Base-by-base conservation (phyloP, 805 yeast genomes). In the Saccharomycopsis amapae region DNA sequence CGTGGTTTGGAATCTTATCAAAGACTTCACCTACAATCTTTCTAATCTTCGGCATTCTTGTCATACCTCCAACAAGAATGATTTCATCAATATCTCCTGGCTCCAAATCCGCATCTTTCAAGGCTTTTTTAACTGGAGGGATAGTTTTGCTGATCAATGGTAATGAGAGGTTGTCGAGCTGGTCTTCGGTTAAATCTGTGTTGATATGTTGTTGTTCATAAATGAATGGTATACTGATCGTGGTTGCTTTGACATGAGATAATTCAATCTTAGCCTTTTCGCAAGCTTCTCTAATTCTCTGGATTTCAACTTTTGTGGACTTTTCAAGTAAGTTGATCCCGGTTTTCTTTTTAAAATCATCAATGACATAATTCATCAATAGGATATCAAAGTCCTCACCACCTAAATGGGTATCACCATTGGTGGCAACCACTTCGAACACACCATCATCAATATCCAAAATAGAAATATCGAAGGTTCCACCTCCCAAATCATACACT, bases 51-150 rank as follows among this genome's bases (percentile, higher is more conserved):
- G 94, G 94, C 95, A 85, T 85, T 63, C 94, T 69, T 3, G 95
- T 84, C 94, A 85, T 85, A 53, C 95, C 95, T 48, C 95, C 95
- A 33, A 85, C 94, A 36, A 85, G 60, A 37, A 85, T 75, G 25
- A 85, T 78, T 60, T 85, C 88, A 58, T 84, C 85, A 40, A 84
- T 71, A 30, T 83, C 86, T 28, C 73, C 71, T 5, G 79, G 68
- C 36, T 76, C 68, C 52, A 85, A 64, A 32, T 76, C 81, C 1
- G 93, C 87, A 64, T 85, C 95, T 56, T 76, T 73, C 38, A 85
- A 61, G 35, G 93, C 88, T 58, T 75, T 76, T 57, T 79, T 78
- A 23, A 84, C 87, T 3, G 90, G 89, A 31, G 74, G 81, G 7
- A 81, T 70, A 7, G 93, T 83, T 54, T 75, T 73, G 47, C 79